Base-by-base conservation (phyloP, 1,284 basidiomycete genomes). In the Golubevia pallescens region DNA sequence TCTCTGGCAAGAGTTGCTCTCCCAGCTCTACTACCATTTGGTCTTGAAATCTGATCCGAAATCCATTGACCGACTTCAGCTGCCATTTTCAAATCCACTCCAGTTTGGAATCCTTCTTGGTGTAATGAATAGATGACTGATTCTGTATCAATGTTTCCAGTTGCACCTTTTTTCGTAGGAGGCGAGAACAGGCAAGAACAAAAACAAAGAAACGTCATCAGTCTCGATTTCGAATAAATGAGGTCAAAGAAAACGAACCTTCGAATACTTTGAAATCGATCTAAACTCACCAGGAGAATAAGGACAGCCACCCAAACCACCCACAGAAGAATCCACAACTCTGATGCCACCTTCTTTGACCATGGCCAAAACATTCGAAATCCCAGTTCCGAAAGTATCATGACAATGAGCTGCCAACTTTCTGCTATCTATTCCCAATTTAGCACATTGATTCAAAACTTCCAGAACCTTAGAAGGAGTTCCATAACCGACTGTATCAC, bases 281-380 rank as follows among this genome's bases (percentile, higher is more conserved):
- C 24, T 2, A 8, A n/a, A 21, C 62, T 59, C 58, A n/a, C 95
- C 95, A 0, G 95, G 95, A 0, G 94, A 94, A 86, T 95, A 98
- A 0, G 95, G 95, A 79, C 95, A 97, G 13, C 95, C 94, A 1
- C 95, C 95, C 0, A 97, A 89, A 0, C 95, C 94, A 3, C 91
- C 93, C 3, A 97, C 90, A 1, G 92, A 92, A 2, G 87, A 80
- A 70, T 89, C 88, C 21, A 88, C 85, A 1, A 87, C 87, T 2
- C 75, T 65, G 2, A 95, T 87, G 7, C 88, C 88, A 66, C 66
- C 28, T 34, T 67, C 67, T 2, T 80, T 77, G 1, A 88, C 83
- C 16, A 87, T 78, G 38, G 87, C 77, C 4, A 88, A 74, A 7
- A 89, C 86, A 28, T 88, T 88, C 0, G 88, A 84, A 0, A 88